phyloP scores from a whole-genome alignment of 2,329 filamentous ascomycete species.

The Phaeoacremonium minimum region DNA sequence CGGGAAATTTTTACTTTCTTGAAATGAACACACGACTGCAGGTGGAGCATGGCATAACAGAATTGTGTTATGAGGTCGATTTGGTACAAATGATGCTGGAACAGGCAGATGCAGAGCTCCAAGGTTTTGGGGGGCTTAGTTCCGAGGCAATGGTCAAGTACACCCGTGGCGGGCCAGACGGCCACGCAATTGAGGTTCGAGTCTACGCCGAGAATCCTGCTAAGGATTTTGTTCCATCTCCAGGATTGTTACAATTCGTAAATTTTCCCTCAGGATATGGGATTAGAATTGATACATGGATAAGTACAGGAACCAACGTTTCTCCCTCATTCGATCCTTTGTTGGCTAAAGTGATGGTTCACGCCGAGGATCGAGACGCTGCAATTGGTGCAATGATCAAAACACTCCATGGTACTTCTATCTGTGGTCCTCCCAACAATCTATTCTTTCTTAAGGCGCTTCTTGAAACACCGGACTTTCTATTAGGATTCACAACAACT shows the following conservation, averaged over 20 bases:
- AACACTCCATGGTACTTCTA: neutral
- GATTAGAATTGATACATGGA: neutral
- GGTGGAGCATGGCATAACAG: constrained; percentile 29
- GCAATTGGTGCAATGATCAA: neutral
- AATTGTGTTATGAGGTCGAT: constrained; percentile 18
- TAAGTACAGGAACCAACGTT: neutral
- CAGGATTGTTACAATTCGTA: constrained; percentile 12
- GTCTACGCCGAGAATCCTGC: constrained; percentile 31
- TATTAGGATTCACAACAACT: neutral
- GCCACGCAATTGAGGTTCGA: constrained; percentile 31
- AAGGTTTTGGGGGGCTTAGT: constrained; percentile 6
- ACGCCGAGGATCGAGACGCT: neutral
- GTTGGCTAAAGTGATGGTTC: neutral
- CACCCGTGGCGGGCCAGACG: constrained; percentile 16
- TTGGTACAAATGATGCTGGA: constrained; percentile 26
- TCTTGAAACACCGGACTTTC: no score
- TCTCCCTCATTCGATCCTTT: neutral
- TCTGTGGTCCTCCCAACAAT: neutral
- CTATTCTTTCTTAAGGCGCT: no score
- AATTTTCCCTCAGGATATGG: neutral
- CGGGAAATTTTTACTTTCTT: constrained; percentile 25
- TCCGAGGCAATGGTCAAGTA: constrained; percentile 1
- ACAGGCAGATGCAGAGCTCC: constrained; percentile 22
- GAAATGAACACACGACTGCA: constrained; percentile 31
- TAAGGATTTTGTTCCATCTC: constrained; percentile 23